phyloP scores from a whole-genome alignment of 495 filamentous ascomycete species.

The Elasticomyces elasticus region DNA sequence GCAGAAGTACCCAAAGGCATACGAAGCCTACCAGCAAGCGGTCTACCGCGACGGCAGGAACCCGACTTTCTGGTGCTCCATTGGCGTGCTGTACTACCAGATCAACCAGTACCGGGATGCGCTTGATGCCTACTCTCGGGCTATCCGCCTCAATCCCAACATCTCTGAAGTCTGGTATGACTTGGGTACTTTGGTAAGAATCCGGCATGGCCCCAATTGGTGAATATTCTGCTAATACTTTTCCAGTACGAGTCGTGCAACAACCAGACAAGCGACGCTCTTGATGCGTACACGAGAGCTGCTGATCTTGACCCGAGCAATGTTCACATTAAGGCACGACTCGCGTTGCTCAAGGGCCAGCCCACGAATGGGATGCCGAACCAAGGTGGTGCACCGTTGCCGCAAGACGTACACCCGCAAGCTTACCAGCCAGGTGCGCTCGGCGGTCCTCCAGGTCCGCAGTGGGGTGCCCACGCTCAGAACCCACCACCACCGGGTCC shows the following conservation, averaged over 20 bases:
- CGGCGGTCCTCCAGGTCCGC: slow-evolving; percentile 62
- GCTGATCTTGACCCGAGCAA: slow-evolving; percentile 90
- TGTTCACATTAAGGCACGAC: slow-evolving; percentile 88
- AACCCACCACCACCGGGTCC: slow-evolving; percentile 50
- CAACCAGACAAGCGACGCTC: slow-evolving; percentile 92
- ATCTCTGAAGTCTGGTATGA: slow-evolving; percentile 99
- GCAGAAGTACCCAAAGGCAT: slow-evolving; percentile 97
- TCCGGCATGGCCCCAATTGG: slow-evolving; percentile 11
- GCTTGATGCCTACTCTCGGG: slow-evolving; percentile 94
- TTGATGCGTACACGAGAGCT: slow-evolving; percentile 90
- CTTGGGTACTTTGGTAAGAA: slow-evolving; percentile 82
- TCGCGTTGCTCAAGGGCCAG: slow-evolving; percentile 74
- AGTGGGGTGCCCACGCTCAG: slow-evolving; percentile 52
- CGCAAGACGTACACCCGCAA: slow-evolving; percentile 65
- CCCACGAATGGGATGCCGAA: slow-evolving; percentile 59
- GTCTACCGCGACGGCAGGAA: slow-evolving; percentile 98
- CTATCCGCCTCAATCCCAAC: slow-evolving; percentile 94
- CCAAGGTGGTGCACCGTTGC: slow-evolving; percentile 57
- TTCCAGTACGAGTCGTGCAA: slow-evolving; percentile 92
- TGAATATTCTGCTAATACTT: slow-evolving; percentile 24
- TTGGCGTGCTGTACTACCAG: slow-evolving; percentile 98
- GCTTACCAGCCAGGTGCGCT: slow-evolving; percentile 39
- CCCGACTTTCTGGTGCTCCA: slow-evolving; percentile 99
- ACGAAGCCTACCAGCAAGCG: slow-evolving; percentile 97
- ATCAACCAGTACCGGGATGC: slow-evolving; percentile 99